These are phyloP conservation scores for Aspergillus nidulans DNA, from an alignment of 495 filamentous ascomycete genomes.

Conservation along the genomic window DNA sequence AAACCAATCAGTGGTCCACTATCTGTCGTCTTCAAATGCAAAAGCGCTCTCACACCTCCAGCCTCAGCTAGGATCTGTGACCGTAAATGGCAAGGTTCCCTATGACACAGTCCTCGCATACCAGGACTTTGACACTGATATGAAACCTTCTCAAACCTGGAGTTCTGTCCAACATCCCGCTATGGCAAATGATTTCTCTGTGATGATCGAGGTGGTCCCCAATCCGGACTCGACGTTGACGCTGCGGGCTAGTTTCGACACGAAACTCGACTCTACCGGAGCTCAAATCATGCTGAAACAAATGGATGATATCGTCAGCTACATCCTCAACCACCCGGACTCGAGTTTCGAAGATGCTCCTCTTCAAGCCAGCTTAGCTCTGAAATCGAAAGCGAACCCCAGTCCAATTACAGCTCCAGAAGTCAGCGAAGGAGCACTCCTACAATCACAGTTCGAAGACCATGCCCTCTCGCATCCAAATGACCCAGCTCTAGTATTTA, in stretches of 20 bases:
- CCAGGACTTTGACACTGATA: slow-evolving; percentile 22
- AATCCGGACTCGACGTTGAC: slow-evolving; percentile 16
- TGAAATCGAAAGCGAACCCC: slow-evolving; percentile 24
- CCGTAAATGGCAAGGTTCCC: slow-evolving; percentile 15
- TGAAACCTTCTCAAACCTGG: slow-evolving; percentile 15
- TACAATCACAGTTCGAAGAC: slow-evolving; percentile 28
- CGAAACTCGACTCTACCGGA: slow-evolving; percentile 16
- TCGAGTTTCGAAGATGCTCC: slow-evolving; percentile 14
- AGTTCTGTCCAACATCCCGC: slow-evolving; percentile 19
- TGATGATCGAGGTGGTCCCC: slow-evolving; percentile 27
- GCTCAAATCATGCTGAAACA: slow-evolving; percentile 26
- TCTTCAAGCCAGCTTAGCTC: slow-evolving; percentile 2
- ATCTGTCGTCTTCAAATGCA: slow-evolving; percentile 20
- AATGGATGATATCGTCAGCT: slow-evolving; percentile 22
- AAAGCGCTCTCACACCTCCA: slow-evolving; percentile 20
- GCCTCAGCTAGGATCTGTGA: slow-evolving; percentile 18
- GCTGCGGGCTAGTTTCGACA: slow-evolving; percentile 22
- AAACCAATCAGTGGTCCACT: slow-evolving; percentile 16
- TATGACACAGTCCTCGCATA: slow-evolving; percentile 23
- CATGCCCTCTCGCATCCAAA: slow-evolving; percentile 19
- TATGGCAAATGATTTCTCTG: slow-evolving; percentile 23
- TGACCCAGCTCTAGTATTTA: slow-evolving; percentile 26
- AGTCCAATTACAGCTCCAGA: slow-evolving; percentile 6
- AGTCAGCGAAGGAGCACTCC: slow-evolving; percentile 7
- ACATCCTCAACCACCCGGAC: slow-evolving; percentile 21